phyloP scores from a whole-genome alignment of 441 rosid species.

The Populus tomentosa region DNA sequence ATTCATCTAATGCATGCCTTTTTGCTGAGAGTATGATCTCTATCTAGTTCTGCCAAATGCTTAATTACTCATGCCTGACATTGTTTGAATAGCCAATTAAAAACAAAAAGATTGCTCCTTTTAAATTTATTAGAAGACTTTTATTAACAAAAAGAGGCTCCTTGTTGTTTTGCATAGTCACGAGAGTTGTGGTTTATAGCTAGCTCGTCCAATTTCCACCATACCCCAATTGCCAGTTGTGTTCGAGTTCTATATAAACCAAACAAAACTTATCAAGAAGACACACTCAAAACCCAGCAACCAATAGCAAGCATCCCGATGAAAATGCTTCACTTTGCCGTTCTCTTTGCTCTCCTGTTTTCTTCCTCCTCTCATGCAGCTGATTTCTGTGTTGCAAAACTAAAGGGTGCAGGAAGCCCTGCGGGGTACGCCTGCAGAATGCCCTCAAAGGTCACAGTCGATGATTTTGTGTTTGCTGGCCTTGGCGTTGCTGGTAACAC shows the following conservation, averaged over 20 bases:
- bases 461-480: conserved; percentile 41
- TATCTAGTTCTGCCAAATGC: no score
- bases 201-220: background rate
- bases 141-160: background rate
- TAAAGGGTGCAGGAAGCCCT: conserved; percentile 29
- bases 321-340: conserved; percentile 27
- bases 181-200: background rate
- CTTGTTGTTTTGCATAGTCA: conserved; percentile 4
- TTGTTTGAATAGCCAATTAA: background rate
- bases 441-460: conserved; percentile 22
- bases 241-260: conserved; percentile 21
- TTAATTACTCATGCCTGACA: no score
- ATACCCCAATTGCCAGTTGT: background rate
- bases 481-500: conserved; percentile 44
- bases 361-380: conserved; percentile 25
- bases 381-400: conserved; percentile 57
- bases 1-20: background rate
- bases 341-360: conserved; percentile 28
- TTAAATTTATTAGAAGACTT: background rate
- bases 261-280: background rate
- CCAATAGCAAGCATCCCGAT: background rate
- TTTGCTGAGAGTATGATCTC: no score
- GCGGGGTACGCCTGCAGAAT: conserved; percentile 44
- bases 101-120: background rate
- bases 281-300: background rate